Conservation (phyloP, 106 monocot species). For the Agapanthus africanus region DNA sequence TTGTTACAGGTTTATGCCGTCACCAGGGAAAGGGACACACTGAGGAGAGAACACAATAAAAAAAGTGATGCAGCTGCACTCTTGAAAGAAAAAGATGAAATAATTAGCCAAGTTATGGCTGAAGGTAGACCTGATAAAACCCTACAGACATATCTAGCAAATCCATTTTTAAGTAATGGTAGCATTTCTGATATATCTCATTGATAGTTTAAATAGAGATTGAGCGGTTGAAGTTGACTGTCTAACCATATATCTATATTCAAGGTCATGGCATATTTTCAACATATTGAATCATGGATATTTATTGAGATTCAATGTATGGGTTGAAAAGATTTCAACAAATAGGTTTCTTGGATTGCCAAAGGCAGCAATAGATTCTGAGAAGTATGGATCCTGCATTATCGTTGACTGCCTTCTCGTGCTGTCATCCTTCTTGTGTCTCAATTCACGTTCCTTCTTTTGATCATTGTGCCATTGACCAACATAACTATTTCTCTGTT, state of each 20-base stretch:
- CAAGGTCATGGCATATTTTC: neutral
- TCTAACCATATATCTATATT: neutral
- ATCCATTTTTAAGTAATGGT: neutral
- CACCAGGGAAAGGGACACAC: constrained; percentile 83
- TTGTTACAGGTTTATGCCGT: constrained; percentile 82
- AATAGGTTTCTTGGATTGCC: too few relatives aligned
- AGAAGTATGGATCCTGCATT: too few relatives aligned
- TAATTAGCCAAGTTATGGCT: constrained; percentile 98
- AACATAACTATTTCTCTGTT: too few relatives aligned
- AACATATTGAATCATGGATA: too few relatives aligned
- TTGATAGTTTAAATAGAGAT: neutral
- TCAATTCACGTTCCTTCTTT: too few relatives aligned
- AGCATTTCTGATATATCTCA: neutral
- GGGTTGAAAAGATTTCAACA: too few relatives aligned
- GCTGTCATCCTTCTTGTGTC: too few relatives aligned
- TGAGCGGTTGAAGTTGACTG: neutral
- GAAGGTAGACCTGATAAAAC: constrained; percentile 50
- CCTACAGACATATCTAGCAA: neutral
- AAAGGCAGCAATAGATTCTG: too few relatives aligned
- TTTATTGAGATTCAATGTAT: too few relatives aligned
- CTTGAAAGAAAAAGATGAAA: constrained; percentile 99
- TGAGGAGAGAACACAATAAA: constrained; percentile 92
- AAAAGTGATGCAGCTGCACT: constrained; percentile 87
- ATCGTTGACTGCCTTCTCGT: too few relatives aligned
- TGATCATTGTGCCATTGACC: too few relatives aligned